phyloP scores from a whole-genome alignment of 2,329 filamentous ascomycete genomes.

The Podosphaera fusca region DNA sequence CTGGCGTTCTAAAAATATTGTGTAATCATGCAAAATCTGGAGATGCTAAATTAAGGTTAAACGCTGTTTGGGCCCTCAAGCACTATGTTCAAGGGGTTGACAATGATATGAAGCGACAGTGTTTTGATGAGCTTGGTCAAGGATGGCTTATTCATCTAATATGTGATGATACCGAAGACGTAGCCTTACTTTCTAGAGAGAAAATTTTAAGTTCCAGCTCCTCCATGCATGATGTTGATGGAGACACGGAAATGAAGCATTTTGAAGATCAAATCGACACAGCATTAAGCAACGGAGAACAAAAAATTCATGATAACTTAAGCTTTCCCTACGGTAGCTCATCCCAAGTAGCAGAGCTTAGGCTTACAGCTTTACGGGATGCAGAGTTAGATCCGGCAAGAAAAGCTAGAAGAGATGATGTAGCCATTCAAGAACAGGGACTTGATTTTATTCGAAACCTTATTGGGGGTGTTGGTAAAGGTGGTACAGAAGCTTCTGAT shows the following conservation, averaged over 20 bases:
- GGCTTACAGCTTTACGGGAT: constrained; percentile 31
- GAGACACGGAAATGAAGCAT: constrained; percentile 33
- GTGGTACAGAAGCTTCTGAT: constrained; percentile 29
- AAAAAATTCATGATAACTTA: neutral
- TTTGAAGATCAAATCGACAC: constrained; percentile 19
- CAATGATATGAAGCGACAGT: constrained; percentile 50
- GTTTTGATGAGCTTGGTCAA: constrained; percentile 53
- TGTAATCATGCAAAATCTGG: constrained; percentile 67
- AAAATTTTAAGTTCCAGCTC: constrained; percentile 1
- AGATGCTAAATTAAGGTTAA: constrained; percentile 56
- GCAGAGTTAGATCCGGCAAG: constrained; percentile 43
- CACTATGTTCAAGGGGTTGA: constrained; percentile 57
- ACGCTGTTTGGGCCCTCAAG: constrained; percentile 84
- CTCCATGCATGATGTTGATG: constrained; percentile 23
- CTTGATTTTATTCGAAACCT: constrained; percentile 80
- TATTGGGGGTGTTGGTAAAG: constrained; percentile 37
- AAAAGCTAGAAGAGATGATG: constrained; percentile 51
- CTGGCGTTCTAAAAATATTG: constrained; percentile 51
- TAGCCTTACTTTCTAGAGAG: constrained; percentile 20
- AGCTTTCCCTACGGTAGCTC: constrained; percentile 14
- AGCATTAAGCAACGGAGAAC: constrained; percentile 6
- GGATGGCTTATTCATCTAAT: constrained; percentile 67
- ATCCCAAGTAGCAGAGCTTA: constrained; percentile 26
- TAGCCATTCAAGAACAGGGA: constrained; percentile 74
- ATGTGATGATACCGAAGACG: constrained; percentile 35